Evolutionary conservation across 1,284 basidiomycete genomes (phyloP).

Genomic region (Heterobasidion irregulare): DNA sequence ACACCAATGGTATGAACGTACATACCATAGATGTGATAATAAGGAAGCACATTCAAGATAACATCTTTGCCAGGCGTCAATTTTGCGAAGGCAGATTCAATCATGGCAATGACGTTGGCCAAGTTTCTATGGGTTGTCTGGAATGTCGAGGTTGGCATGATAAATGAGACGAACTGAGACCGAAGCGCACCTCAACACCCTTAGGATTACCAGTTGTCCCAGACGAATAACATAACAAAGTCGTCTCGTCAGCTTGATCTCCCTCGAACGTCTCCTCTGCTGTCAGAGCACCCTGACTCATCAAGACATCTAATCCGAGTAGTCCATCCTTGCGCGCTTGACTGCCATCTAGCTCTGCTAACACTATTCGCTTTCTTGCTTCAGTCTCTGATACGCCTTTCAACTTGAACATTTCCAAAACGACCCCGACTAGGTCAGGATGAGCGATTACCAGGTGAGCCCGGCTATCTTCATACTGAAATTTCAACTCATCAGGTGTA

Average conservation of each 20-base stretch:
- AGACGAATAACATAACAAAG: constrained; percentile 40
- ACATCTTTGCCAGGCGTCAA: constrained; percentile 24
- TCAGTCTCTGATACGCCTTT: constrained; percentile 18
- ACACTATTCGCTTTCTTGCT: constrained; percentile 19
- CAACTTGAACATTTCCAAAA: constrained; percentile 22
- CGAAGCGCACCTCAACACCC: constrained; percentile 25
- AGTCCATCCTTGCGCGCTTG: not conserved
- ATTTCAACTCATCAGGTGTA: constrained; percentile 21
- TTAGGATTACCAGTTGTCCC: constrained; percentile 38
- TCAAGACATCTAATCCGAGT: not conserved
- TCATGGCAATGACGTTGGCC: constrained; percentile 21
- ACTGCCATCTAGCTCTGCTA: constrained; percentile 11
- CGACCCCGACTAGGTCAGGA: constrained; percentile 26
- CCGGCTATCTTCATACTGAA: constrained; percentile 29
- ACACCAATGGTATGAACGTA: not conserved
- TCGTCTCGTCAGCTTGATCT: constrained; percentile 21
- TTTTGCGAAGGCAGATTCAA: constrained; percentile 13
- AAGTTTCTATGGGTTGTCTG: constrained; percentile 39
- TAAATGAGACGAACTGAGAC: not conserved
- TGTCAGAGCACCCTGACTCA: constrained; percentile 12
- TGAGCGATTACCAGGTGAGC: constrained; percentile 34
- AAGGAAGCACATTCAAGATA: constrained; percentile 37
- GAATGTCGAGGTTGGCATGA: not conserved
- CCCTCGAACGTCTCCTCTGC: constrained; percentile 23
- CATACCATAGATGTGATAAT: constrained; percentile 46